Percentiles rank a stretch among this genome's conserved stretches.
Evolutionary conservation across 2,329 filamentous ascomycete genomes (phyloP).

Genomic region (Hansfordia pulvinata): DNA sequence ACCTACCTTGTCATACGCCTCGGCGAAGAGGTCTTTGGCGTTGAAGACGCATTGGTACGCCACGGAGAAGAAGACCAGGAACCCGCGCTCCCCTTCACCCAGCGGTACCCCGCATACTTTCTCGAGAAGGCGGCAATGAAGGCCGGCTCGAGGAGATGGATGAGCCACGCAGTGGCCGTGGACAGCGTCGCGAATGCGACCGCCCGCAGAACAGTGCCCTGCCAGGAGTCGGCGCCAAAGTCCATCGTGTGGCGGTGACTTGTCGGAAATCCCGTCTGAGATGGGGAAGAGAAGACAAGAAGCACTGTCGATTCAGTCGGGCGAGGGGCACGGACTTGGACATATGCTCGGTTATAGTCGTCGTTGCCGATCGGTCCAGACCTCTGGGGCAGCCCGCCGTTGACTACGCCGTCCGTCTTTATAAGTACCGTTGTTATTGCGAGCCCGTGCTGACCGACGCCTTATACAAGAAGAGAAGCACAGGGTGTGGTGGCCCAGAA

Average conservation of each 20-base stretch:
- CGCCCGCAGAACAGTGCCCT: not conserved
- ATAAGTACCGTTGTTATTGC: no score
- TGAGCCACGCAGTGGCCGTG: not conserved
- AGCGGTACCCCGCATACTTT: not conserved
- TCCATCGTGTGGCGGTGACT: not conserved
- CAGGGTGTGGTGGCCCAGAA: no score
- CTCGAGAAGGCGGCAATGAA: slow-evolving; percentile 1
- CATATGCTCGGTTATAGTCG: no score
- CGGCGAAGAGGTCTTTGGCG: not conserved
- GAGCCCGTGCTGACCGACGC: no score
- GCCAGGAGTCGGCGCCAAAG: not conserved
- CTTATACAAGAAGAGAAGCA: no score
- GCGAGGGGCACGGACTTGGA: no score
- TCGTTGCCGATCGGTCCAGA: no score
- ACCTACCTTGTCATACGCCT: slow-evolving; percentile 1
- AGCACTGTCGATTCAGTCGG: no score
- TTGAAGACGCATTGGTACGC: not conserved
- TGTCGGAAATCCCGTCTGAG: no score
- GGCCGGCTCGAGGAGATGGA: not conserved
- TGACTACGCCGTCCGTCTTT: no score
- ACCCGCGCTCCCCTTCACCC: slow-evolving; percentile 1
- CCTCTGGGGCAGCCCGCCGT: no score
- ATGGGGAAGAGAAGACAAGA: no score
- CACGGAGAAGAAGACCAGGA: not conserved
- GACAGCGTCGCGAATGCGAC: not conserved